phyloP scores from a whole-genome alignment of 345 rosid species.

The Gossypium arboreum region DNA sequence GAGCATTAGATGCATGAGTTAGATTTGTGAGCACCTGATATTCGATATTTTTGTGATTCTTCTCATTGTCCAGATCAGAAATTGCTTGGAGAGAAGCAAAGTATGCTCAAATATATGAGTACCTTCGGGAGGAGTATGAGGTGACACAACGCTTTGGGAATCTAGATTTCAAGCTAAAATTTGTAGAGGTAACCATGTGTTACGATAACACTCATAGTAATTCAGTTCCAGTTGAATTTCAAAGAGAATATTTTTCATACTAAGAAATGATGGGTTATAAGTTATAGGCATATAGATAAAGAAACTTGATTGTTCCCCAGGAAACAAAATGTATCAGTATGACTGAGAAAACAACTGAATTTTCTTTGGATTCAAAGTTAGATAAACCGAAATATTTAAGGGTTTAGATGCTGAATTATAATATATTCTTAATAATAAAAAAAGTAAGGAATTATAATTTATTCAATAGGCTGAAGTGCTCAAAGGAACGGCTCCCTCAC shows the following conservation, averaged over 20 bases:
- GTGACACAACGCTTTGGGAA: conserved; percentile 88
- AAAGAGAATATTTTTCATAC: background rate
- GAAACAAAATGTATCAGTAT: no score
- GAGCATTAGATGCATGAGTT: background rate
- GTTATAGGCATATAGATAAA: no score
- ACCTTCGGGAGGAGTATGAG: conserved; percentile 87
- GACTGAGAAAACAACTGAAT: no score
- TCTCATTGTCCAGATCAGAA: conserved; percentile 58
- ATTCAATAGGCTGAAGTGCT: background rate
- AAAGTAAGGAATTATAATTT: background rate
- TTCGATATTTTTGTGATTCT: background rate
- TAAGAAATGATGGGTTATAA: background rate
- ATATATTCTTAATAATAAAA: no score
- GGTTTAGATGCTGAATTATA: no score
- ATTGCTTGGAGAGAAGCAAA: conserved; percentile 97
- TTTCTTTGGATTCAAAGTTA: no score
- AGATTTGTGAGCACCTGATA: background rate
- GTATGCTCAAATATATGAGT: conserved; percentile 85
- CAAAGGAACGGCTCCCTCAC: background rate
- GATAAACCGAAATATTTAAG: no score
- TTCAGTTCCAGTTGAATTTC: background rate
- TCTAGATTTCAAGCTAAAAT: conserved; percentile 79
- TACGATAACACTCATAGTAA: background rate
- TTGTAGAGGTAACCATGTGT: conserved; percentile 59
- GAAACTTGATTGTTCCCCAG: no score